Conservation (phyloP, 176 grass and related monocot genomes). For the Saccharum spontaneum region DNA sequence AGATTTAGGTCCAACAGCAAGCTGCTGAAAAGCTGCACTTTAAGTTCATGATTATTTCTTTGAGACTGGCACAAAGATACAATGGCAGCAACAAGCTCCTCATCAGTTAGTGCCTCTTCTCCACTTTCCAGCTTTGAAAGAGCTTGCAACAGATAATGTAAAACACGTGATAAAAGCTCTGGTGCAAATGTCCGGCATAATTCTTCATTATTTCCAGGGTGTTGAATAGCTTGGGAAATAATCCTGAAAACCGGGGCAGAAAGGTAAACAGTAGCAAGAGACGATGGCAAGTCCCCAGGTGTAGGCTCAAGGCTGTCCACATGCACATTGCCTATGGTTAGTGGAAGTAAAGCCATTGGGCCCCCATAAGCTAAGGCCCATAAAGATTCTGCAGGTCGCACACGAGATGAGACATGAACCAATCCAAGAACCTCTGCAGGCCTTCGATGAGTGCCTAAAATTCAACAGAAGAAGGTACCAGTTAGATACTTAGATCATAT, state of each 20-base stretch:
- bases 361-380: slow-evolving; percentile 95
- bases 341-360: slow-evolving; percentile 91
- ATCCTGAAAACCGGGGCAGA: slow-evolving; percentile 87
- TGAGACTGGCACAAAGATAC: slow-evolving; percentile 94
- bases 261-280: slow-evolving; percentile 64
- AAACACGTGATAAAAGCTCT: slow-evolving; percentile 81
- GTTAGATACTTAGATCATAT: slow-evolving; percentile 30
- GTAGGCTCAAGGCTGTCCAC: slow-evolving; percentile 85
- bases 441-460: slow-evolving; percentile 86
- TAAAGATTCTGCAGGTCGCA: slow-evolving; percentile 80
- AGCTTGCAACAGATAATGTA: slow-evolving; percentile 71
- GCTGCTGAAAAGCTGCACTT: slow-evolving; percentile 90
- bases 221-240: slow-evolving; percentile 85
- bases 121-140: slow-evolving; percentile 58
- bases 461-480: slow-evolving; percentile 45
- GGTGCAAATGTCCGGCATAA: slow-evolving; percentile 76
- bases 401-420: slow-evolving; percentile 87
- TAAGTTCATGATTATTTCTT: slow-evolving; percentile 74
- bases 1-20: slow-evolving; percentile 90
- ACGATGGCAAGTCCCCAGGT: slow-evolving; percentile 53
- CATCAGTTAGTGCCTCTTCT: slow-evolving; percentile 58
- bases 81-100: slow-evolving; percentile 85
- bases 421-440: slow-evolving; percentile 94
- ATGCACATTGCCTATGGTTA: slow-evolving; percentile 87
- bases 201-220: slow-evolving; percentile 97